A percentile compares a stretch with the other conserved stretches of the same genome.
phyloP scores from a whole-genome alignment of 2,329 filamentous ascomycete genomes.

The Verticillium tricorpus region DNA sequence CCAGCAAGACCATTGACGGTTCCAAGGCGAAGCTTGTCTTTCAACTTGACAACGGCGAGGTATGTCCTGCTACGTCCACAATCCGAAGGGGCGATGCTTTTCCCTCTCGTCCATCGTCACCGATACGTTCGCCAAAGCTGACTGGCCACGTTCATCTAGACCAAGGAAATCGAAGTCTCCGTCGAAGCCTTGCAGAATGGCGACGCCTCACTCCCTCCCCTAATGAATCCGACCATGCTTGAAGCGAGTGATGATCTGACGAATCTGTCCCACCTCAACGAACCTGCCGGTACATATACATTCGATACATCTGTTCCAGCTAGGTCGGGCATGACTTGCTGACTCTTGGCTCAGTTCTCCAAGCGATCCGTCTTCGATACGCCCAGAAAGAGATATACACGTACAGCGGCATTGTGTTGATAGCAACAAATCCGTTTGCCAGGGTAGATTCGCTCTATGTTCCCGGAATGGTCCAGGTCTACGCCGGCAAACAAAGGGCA shows the following conservation, averaged over 20 bases:
- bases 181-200: constrained; percentile 70
- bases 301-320: not conserved
- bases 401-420: constrained; percentile 97
- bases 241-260: constrained; percentile 98
- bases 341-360: constrained; percentile 61
- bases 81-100: no score
- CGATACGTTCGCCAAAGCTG: constrained; percentile 6
- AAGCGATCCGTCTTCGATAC: constrained; percentile 96
- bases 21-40: constrained; percentile 87
- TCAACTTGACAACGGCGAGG: constrained; percentile 88
- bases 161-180: constrained; percentile 74
- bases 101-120: constrained; percentile 1
- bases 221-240: constrained; percentile 98
- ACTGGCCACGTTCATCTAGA: constrained; percentile 41
- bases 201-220: constrained; percentile 74
- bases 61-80: constrained; percentile 32
- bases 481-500: constrained; percentile 92
- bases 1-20: constrained; percentile 77
- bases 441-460: constrained; percentile 97
- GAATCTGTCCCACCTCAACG: constrained; percentile 95
- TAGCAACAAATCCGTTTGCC: constrained; percentile 97
- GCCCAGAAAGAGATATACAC: constrained; percentile 99
- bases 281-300: constrained; percentile 73
- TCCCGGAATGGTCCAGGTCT: constrained; percentile 99
- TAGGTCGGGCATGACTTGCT: not conserved